Evolutionary conservation across 179 eudicot species (phyloP), one percentile per base, ranked within the genome.

Genomic region (Spergularia azorica): DNA sequence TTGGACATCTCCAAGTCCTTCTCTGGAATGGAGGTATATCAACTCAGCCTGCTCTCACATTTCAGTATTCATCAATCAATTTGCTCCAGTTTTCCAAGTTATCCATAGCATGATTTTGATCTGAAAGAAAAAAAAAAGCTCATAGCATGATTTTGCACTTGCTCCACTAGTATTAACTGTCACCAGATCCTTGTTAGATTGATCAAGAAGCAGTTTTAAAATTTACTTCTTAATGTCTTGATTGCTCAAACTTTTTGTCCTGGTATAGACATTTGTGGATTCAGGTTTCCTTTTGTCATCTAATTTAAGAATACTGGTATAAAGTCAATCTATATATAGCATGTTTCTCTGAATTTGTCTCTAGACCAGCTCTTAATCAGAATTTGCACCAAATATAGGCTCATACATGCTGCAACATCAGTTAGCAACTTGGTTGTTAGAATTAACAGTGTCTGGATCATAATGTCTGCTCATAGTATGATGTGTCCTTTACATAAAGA

Each of bases 11-110:
- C 78, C 51, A 81, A 71, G 21, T 72, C 79, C 51, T 55, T 70
- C 48, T 48, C 75, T 26, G 83, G 59, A 66, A 79, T 86, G 78
- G 82, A 86, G 86, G 88, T 86, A 81, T 18, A 0, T 6, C 20
- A 36, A 76, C 54, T 41, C 12, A 38, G 41, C 16, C 43, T 20
- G 16, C 21, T 32, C 16, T 17, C 67, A 70, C 5, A 57, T 79
- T 67, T 17, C 12, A 16, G 59, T 26, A 26, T 26, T 57, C 36
- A 55, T 64, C 55, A 51, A 63, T 17, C 39, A 61, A 61, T 17
- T 55, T 57, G 64, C 14, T 36, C 21, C 54, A 58, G 6, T 70
- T 15, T 36, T 21, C 26, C 7, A 51, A 48, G 32, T 17, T n/a
- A 17, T 17, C 3, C 38, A 61, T 0, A 61, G 12, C n/a, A 63